Conservation (phyloP, 768 basidiomycete species). For the Rhizopogon vulgaris region DNA sequence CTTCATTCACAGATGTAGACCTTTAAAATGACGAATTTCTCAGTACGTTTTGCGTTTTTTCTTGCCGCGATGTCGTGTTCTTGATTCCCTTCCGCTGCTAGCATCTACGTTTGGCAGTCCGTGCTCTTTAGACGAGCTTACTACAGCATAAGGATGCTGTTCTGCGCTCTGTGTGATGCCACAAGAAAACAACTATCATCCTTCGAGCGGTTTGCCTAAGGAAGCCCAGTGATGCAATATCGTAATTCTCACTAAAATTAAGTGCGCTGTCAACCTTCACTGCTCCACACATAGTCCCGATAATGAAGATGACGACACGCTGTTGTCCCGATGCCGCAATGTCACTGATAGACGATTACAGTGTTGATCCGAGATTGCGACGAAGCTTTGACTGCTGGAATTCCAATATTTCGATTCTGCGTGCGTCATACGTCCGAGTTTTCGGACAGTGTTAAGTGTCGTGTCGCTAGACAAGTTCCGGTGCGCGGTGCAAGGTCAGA, state of each 20-base stretch:
- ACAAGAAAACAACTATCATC: neutral
- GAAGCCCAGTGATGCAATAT: neutral
- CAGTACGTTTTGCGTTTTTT: neutral
- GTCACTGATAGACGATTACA: neutral
- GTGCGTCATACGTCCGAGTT: neutral
- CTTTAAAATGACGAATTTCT: constrained; percentile 1
- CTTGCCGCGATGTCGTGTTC: neutral
- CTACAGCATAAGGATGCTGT: neutral
- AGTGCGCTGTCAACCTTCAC: neutral
- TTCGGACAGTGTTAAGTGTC: too few species aligned
- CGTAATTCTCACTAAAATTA: neutral
- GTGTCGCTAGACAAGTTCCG: neutral
- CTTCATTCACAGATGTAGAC: neutral
- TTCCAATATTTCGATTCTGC: neutral
- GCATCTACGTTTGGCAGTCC: neutral
- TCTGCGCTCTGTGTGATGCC: neutral
- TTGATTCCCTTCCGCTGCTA: constrained; percentile 1
- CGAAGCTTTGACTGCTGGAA: neutral
- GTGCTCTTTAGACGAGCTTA: neutral
- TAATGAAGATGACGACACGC: neutral
- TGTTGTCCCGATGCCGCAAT: neutral
- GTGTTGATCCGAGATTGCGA: neutral
- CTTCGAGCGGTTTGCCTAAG: neutral
- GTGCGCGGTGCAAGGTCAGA: neutral
- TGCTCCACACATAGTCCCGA: neutral